phyloP scores from a whole-genome alignment of 768 basidiomycete genomes.

The Pisolithus tinctorius region DNA sequence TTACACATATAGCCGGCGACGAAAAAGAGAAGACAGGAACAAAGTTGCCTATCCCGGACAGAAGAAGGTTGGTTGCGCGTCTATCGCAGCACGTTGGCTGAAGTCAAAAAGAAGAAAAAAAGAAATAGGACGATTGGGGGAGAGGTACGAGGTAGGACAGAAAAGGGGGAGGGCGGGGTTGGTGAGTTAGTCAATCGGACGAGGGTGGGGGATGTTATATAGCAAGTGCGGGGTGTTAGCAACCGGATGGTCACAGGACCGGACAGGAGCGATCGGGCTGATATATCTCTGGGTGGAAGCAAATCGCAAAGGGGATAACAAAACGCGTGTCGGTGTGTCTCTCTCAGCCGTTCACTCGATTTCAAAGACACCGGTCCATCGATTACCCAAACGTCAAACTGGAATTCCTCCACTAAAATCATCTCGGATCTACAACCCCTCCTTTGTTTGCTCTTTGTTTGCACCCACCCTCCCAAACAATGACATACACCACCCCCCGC shows the following conservation, averaged over 20 bases:
- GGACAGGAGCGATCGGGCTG: constrained; percentile 22
- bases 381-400: too few relatives aligned
- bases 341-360: too few relatives aligned
- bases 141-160: background rate
- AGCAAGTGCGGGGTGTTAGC: constrained; percentile 5
- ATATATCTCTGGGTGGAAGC: constrained; percentile 20
- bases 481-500: constrained; percentile 13
- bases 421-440: too few relatives aligned
- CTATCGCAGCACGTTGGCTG: background rate
- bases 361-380: too few relatives aligned
- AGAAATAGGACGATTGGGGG: constrained; percentile 1
- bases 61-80: background rate
- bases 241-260: constrained; percentile 20
- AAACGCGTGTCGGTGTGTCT: background rate
- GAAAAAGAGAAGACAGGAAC: constrained; percentile 5
- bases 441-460: background rate
- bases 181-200: constrained; percentile 8
- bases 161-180: constrained; percentile 5
- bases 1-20: constrained; percentile 41
- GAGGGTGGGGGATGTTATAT: constrained; percentile 25
- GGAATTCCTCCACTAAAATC: too few relatives aligned
- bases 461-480: constrained; percentile 4
- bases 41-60: constrained; percentile 3
- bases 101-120: background rate
- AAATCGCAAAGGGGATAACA: constrained; percentile 12